These are phyloP conservation scores for Diospyros lotus DNA, from an alignment of 148 eudicot genomes.

Conservation along the genomic window DNA sequence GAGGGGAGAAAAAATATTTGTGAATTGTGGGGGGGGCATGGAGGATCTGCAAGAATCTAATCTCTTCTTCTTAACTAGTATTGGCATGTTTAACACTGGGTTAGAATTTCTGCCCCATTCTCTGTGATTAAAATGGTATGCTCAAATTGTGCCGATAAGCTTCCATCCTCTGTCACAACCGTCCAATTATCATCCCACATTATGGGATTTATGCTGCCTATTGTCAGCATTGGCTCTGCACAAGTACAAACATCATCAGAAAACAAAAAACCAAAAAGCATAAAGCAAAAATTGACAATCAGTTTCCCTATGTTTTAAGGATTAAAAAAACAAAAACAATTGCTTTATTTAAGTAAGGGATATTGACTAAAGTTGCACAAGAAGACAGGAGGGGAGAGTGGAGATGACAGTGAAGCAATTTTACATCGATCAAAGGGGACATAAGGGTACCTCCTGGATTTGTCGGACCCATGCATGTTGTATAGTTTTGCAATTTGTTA, in stretches of 20 bases:
- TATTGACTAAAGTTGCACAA: too few species aligned
- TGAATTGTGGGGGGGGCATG: neutral
- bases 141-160: constrained; percentile 93
- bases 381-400: too few species aligned
- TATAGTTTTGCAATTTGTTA: too few species aligned
- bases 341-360: too few species aligned
- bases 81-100: constrained; percentile 45
- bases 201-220: constrained; percentile 71
- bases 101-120: constrained; percentile 83
- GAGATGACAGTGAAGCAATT: too few species aligned
- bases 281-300: too few species aligned
- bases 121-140: constrained; percentile 79
- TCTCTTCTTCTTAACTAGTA: neutral
- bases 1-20: neutral
- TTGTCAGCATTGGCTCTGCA: constrained; percentile 95
- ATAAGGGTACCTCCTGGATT: too few species aligned
- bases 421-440: too few species aligned
- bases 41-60: neutral
- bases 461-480: too few species aligned
- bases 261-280: too few species aligned
- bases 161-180: constrained; percentile 89
- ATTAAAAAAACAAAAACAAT: too few species aligned
- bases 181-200: constrained; percentile 99
- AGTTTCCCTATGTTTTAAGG: too few species aligned
- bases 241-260: neutral